Evolutionary conservation across 192 early-diverging fungal species (phyloP).

Genomic region (Phycomyces blakesleeanus): DNA sequence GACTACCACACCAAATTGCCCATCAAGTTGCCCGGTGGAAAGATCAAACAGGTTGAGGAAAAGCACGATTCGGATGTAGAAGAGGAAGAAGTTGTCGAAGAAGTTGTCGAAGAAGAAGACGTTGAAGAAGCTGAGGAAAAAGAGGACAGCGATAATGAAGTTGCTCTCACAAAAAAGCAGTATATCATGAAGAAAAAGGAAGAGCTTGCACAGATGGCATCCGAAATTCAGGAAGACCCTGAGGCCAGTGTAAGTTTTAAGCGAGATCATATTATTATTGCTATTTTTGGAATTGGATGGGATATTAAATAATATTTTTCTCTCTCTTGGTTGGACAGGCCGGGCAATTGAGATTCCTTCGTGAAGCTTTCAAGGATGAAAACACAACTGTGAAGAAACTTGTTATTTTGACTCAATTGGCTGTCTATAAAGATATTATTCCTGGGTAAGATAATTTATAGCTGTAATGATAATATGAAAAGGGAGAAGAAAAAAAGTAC

Average conservation of each 20-base stretch:
- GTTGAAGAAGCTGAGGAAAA: conserved; percentile 23
- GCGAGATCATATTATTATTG: no score
- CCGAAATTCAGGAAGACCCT: conserved; percentile 76
- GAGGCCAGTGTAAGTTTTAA: conserved; percentile 59
- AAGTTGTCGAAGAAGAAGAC: conserved; percentile 24
- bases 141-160: conserved; percentile 35
- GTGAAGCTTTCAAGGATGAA: conserved; percentile 58
- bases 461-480: no score
- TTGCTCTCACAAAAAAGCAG: conserved; percentile 52
- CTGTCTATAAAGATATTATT: conserved; percentile 92
- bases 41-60: conserved; percentile 42
- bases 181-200: conserved; percentile 66
- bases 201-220: conserved; percentile 76
- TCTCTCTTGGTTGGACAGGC: conserved; percentile 38
- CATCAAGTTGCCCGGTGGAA: conserved; percentile 63
- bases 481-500: background rate
- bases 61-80: conserved; percentile 31
- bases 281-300: no score
- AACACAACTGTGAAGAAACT: conserved; percentile 69
- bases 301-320: background rate
- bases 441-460: conserved; percentile 76
- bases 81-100: conserved; percentile 26
- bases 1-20: conserved; percentile 60
- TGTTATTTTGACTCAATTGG: conserved; percentile 81
- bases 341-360: conserved; percentile 64